Percentiles rank a stretch among this genome's conserved stretches.
Evolutionary conservation across 129 eudicot genomes (phyloP).

Genomic region (Silybum marianum): DNA sequence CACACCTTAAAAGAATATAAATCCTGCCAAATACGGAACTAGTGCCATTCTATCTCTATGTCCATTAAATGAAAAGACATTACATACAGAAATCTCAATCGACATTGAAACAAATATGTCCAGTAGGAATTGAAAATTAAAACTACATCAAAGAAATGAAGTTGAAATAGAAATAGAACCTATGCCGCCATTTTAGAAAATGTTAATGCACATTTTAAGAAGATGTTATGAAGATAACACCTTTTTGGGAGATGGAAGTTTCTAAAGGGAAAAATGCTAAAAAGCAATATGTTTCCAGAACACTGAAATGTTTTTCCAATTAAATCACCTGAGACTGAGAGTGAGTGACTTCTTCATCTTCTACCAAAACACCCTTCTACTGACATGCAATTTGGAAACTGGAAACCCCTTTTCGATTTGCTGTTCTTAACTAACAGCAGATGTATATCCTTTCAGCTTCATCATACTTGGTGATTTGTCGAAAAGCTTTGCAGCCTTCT

Average conservation of each 20-base stretch:
- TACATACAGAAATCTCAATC: constrained; percentile 28
- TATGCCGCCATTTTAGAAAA: constrained; percentile 19
- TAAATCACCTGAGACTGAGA: constrained; percentile 30
- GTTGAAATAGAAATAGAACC: constrained; percentile 7
- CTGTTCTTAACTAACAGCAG: constrained; percentile 11
- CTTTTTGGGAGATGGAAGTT: constrained; percentile 14
- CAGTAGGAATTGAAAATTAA: constrained; percentile 12
- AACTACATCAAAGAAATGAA: constrained; percentile 21
- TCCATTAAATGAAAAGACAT: constrained; percentile 11
- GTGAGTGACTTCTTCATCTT: not conserved
- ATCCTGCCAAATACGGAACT: not conserved
- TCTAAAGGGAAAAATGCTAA: not conserved
- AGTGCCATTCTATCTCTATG: constrained; percentile 1
- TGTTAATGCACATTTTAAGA: constrained; percentile 23
- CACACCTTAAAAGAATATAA: not conserved
- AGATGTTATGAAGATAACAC: constrained; percentile 18
- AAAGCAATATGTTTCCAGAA: constrained; percentile 22
- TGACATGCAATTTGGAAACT: constrained; percentile 28
- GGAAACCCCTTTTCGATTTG: constrained; percentile 24
- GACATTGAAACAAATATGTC: constrained; percentile 26
- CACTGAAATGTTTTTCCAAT: constrained; percentile 11
- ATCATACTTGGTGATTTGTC: constrained; percentile 16
- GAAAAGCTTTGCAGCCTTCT: constrained; percentile 30
- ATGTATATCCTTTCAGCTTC: constrained; percentile 17
- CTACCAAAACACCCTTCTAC: not conserved